These are phyloP conservation scores for Annulohypoxylon bovei DNA, from an alignment of 495 filamentous ascomycete species.

Conservation along the genomic window DNA sequence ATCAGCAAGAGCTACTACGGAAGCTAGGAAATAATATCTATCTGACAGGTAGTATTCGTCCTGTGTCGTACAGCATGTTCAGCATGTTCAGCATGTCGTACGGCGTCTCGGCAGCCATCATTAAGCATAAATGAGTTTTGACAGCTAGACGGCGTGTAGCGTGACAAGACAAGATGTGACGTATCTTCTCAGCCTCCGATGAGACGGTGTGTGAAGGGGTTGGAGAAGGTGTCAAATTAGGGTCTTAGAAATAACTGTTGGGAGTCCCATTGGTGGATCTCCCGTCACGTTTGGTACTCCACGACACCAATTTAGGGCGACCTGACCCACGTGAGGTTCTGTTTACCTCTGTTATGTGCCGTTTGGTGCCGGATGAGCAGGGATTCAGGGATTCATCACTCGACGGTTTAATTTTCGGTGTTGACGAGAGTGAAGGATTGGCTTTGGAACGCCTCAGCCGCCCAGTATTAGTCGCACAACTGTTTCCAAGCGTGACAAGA, in stretches of 20 bases:
- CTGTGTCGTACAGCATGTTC: not conserved
- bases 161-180: slow-evolving; percentile 4
- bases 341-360: not conserved
- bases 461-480: not conserved
- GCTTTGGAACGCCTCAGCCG: slow-evolving; percentile 13
- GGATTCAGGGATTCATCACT: slow-evolving; percentile 5
- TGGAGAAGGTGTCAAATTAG: slow-evolving; percentile 18
- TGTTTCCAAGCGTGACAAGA: not conserved
- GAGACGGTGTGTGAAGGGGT: slow-evolving; percentile 15
- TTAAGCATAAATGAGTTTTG: not conserved
- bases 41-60: not conserved
- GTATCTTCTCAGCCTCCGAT: slow-evolving; percentile 9
- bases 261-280: slow-evolving; percentile 13
- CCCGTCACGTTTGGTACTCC: slow-evolving; percentile 6
- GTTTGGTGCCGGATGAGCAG: slow-evolving; percentile 1
- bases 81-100: not conserved
- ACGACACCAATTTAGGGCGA: slow-evolving; percentile 1
- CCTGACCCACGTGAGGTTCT: slow-evolving; percentile 24
- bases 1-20: not conserved
- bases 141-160: not conserved
- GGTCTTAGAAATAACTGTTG: slow-evolving; percentile 5
- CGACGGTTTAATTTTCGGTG: not conserved
- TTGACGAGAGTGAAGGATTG: slow-evolving; percentile 4
- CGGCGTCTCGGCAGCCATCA: not conserved
- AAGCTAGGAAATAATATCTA: not conserved